A percentile compares a stretch with the other conserved stretches of the same genome.
These are phyloP conservation scores for Neoboletus subvelutipes DNA, from an alignment of 768 basidiomycete species.

Conservation along the genomic window DNA sequence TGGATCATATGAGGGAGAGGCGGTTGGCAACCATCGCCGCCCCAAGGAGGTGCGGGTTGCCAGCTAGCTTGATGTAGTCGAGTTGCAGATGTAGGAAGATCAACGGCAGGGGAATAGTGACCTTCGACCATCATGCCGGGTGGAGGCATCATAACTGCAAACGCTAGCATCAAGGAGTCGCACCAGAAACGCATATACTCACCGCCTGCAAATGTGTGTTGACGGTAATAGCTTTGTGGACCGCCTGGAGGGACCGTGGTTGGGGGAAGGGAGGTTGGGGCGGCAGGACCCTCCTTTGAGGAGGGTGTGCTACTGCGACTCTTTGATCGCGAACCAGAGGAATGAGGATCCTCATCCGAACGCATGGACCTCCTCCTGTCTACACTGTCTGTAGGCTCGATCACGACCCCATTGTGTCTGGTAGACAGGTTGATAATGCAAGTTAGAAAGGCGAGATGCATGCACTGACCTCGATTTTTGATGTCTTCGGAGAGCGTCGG, in stretches of 20 bases:
- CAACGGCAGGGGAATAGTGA: constrained; percentile 41
- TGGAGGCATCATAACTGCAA: constrained; percentile 43
- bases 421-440: constrained; percentile 2
- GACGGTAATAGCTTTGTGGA: constrained; percentile 65
- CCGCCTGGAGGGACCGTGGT: constrained; percentile 32
- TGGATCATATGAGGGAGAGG: constrained; percentile 32
- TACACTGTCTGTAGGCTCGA: constrained; percentile 44
- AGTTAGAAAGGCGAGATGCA: constrained; percentile 2
- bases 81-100: constrained; percentile 55
- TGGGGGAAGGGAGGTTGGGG: constrained; percentile 37
- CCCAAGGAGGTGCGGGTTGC: constrained; percentile 37
- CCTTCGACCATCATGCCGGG: constrained; percentile 42
- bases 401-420: constrained; percentile 65
- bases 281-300: constrained; percentile 40
- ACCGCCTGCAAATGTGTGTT: constrained; percentile 54
- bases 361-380: constrained; percentile 20
- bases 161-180: constrained; percentile 6
- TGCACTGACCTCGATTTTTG: constrained; percentile 68
- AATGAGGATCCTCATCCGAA: constrained; percentile 29
- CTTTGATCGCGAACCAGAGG: constrained; percentile 45
- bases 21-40: constrained; percentile 37
- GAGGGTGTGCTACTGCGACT: constrained; percentile 52
- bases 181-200: constrained; percentile 11
- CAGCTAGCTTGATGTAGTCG: constrained; percentile 45
- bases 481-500: constrained; percentile 78